Base-by-base conservation (phyloP, 441 rosid species). In the Kokia cookei region DNA sequence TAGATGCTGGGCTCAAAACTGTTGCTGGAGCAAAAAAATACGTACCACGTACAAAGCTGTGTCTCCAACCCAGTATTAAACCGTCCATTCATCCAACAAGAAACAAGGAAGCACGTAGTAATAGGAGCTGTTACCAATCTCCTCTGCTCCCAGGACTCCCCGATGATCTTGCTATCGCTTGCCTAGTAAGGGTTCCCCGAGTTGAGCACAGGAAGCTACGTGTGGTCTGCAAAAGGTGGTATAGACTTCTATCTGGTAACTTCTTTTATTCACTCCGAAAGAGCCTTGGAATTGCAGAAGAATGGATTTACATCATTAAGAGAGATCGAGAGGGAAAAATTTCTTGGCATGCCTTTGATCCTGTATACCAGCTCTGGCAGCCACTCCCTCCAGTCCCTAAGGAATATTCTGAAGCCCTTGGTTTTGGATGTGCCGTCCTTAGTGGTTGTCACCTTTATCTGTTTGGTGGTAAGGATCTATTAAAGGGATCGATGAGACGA, bases 261-360 rank as follows among this genome's bases (percentile, higher is more conserved):
- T 87, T 81, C 78, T 84, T 78, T 71, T 87, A 83, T 79, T 87
- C 90, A 2, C 87, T 83, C 57, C 78, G 90, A 51, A 87, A 82
- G 57, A 87, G 78, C 76, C 80, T 87, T n/a, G 90, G 88, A 45
- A 77, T 87, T 37, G 86, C 86, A 4, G 88, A 84, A 79, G 90
- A 87, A 80, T 87, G 90, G 90, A 77, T 87, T 50, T 87, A 85
- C 9, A 76, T 87, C 26, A 80, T 87, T 37, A 87, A 87, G 76
- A 82, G 85, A 82, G 90, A 85, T 71, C 80, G 84, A 71, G 88
- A 87, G 29, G 82, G 84, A 50, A 87, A 83, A 69, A 80, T 87
- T 69, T 87, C 90, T 53, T 87, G 90, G 90, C 86, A 87, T 70
- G 90, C 88, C 72, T 87, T 87, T 55, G 88, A 84, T 75, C 90